Evolutionary conservation across 306 rosid genomes (phyloP).

Genomic region (Notholithocarpus densiflorus): DNA sequence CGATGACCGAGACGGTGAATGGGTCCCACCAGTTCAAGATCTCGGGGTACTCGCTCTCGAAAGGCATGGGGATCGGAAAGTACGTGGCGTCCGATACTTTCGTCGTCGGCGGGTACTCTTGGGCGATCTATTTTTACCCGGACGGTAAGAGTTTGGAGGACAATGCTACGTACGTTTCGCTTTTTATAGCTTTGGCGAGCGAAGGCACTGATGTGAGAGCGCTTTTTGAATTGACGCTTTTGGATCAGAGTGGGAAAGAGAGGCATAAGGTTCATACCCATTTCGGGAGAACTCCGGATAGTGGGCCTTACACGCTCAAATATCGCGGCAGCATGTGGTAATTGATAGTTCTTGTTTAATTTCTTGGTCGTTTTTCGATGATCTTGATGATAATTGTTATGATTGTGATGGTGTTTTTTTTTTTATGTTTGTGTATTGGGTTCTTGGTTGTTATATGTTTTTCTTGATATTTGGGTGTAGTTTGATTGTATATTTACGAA

Average conservation of each 20-base stretch:
- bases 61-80: conserved; percentile 83
- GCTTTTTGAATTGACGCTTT: conserved; percentile 74
- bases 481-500: too few species aligned
- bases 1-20: conserved; percentile 63
- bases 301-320: conserved; percentile 86
- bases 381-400: too few species aligned
- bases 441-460: too few species aligned
- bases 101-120: conserved; percentile 77
- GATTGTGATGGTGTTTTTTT: too few species aligned
- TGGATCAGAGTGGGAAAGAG: conserved; percentile 93
- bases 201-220: conserved; percentile 90
- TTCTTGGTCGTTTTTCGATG: too few species aligned
- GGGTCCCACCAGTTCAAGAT: conserved; percentile 88
- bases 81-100: conserved; percentile 70
- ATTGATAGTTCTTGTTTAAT: neutral
- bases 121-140: conserved; percentile 91
- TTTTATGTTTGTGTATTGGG: too few species aligned
- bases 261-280: conserved; percentile 93
- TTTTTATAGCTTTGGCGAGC: conserved; percentile 85
- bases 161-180: conserved; percentile 73
- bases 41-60: conserved; percentile 60
- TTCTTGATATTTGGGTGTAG: too few species aligned
- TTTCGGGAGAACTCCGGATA: conserved; percentile 78
- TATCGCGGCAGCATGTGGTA: conserved; percentile 97
- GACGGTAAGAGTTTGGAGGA: conserved; percentile 89